Evolutionary conservation across 2,329 filamentous ascomycete species (phyloP), one percentile per base, ranked within the genome.

Genomic region (Cladosporium oxysporum): DNA sequence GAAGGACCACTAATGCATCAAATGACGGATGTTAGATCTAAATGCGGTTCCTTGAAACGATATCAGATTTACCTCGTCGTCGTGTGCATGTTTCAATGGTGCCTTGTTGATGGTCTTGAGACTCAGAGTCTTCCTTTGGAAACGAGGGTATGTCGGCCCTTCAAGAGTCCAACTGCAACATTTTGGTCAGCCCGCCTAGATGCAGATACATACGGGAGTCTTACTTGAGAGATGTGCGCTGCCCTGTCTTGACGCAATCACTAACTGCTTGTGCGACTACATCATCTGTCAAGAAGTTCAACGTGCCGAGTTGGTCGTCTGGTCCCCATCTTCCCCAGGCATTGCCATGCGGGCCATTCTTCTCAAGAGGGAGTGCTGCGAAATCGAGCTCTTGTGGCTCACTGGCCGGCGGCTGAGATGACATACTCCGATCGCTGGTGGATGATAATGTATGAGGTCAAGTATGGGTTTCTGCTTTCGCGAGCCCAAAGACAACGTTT

Each of bases 231-330:
- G 53, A 58, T 23, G 33, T 26, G 2, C 53, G 53, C 21, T 58
- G 53, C 21, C 53, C 53, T 2, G 53, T 37, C 53, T 37, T 58
- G 31, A 58, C 29, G 14, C 53, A 58, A 7, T 58, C 53, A n/a
- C 31, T 71, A 1, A 84, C 83, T 41, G 80, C 78, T 12, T 80
- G 79, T 76, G 63, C 82, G 79, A 61, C 53, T 8, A 58, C 53
- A 35, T 58, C 53, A 7, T 86, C 79, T 0, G 85, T 88, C 18
- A 89, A 79, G 33, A 86, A 81, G 72, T 90, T 89, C 23, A 90
- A 74, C 31, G 84, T 85, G 10, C 87, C 88, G 1, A 90, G 79
- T 74, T 87, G 78, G 72, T 88, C 87, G 61, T 83, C 72, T 58
- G 80, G 76, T 55, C 86, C 86, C 63, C 61, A 68, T 26, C 41